Percentiles rank a stretch among this genome's conserved stretches.
Conservation (phyloP, 106 monocot genomes). For the Triglochin maritima region DNA sequence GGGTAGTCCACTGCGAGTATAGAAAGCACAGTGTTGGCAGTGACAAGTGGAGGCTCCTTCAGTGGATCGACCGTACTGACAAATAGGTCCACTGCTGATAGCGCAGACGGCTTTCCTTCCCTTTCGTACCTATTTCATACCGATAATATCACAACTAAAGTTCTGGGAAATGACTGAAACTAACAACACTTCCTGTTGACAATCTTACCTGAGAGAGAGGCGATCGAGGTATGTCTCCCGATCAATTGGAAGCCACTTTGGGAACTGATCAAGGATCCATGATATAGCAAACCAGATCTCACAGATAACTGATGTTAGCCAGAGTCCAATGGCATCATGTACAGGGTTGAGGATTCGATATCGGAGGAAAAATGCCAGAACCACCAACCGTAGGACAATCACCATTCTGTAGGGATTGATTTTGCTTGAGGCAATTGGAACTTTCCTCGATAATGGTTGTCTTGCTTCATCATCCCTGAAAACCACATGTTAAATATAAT, state of each 20-base stretch:
- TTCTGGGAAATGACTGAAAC: background rate
- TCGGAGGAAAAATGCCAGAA: conserved; percentile 75
- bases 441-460: conserved; percentile 85
- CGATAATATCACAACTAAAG: background rate
- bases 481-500: conserved; percentile 2
- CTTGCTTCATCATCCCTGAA: conserved; percentile 73
- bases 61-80: conserved; percentile 93
- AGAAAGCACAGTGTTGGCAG: conserved; percentile 93
- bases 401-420: conserved; percentile 93
- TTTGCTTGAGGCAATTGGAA: conserved; percentile 84
- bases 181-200: background rate
- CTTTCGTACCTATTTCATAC: conserved; percentile 48
- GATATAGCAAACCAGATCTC: conserved; percentile 97
- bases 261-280: conserved; percentile 98
- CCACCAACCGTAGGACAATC: conserved; percentile 66
- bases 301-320: conserved; percentile 85
- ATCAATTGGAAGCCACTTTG: conserved; percentile 95
- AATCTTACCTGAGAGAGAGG: conserved; percentile 64
- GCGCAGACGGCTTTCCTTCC: conserved; percentile 79
- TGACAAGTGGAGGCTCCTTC: conserved; percentile 92
- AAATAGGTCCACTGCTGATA: conserved; percentile 73
- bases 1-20: conserved; percentile 93
- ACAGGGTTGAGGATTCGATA: conserved; percentile 82
- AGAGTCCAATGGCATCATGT: conserved; percentile 67
- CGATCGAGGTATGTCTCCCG: conserved; percentile 96